phyloP scores from a whole-genome alignment of 2,329 filamentous ascomycete genomes.

The Diaporthe australafricana region DNA sequence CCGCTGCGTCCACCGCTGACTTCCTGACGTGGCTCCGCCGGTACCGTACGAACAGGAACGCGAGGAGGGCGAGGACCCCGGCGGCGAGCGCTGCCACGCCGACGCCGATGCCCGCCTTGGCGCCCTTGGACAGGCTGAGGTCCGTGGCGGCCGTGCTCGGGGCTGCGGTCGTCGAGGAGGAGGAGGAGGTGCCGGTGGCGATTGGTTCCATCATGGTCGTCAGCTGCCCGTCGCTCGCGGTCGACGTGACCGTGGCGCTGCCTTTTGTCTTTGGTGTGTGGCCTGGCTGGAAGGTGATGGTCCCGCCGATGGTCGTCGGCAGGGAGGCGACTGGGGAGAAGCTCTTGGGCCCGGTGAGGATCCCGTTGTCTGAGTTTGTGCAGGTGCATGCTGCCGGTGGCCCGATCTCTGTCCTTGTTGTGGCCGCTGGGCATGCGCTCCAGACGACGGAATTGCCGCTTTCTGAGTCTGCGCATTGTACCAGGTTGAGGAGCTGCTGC shows the following conservation, averaged over 20 bases:
- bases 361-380: not conserved
- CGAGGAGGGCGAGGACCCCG: not conserved
- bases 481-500: slow-evolving; percentile 22
- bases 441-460: slow-evolving; percentile 1
- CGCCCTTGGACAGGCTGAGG: not conserved
- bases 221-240: not conserved
- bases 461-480: slow-evolving; percentile 20
- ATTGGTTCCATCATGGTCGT: not conserved
- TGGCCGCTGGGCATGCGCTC: not conserved
- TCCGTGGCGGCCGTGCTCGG: not conserved
- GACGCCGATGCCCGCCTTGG: slow-evolving; percentile 28
- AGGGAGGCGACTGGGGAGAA: slow-evolving; percentile 5
- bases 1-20: not conserved
- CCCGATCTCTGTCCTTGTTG: slow-evolving; percentile 15
- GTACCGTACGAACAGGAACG: not conserved
- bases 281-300: slow-evolving; percentile 4
- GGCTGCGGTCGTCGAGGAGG: not conserved
- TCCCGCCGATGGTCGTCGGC: not conserved
- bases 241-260: not conserved
- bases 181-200: no score
- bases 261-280: slow-evolving; percentile 14
- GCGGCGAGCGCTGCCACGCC: not conserved
- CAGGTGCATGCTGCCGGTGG: slow-evolving; percentile 19
- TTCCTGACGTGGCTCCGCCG: not conserved
- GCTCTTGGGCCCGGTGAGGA: not conserved